Evolutionary conservation across 306 rosid species (phyloP), one percentile per base, ranked within the genome.

Genomic region (Purshia tridentata): DNA sequence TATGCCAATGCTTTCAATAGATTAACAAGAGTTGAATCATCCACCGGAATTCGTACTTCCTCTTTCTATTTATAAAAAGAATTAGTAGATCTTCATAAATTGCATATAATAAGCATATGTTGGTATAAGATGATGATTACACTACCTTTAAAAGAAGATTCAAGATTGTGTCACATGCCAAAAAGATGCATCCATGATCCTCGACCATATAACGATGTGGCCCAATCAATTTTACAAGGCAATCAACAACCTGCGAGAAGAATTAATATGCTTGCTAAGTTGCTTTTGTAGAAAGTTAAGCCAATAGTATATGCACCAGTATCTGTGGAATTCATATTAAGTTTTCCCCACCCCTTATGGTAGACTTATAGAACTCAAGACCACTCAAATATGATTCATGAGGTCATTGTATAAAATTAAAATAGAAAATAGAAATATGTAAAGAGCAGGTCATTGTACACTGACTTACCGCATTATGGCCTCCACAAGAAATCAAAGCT

Each of bases 81-180:
- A 53, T 47, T 40, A 81, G 70, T 67, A 53, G 23, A 23, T 47
- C 72, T 77, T 52, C 75, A 54, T 56, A 67, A 42, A 46, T 80
- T 57, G 70, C 70, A 66, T 8, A 35, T n/a, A 67, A n/a, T 56
- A 77, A 69, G 65, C 23, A 42, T 6, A 77, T 59, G 54, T 47
- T 23, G 37, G 41, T 71, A 52, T 63, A 60, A 61, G 66, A 69
- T 60, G 67, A 76, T 68, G 51, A 65, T 67, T 70, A 42, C 23
- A 37, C 78, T 81, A 94, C 98, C 98, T 91, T 87, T 57, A 94
- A 69, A 59, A 91, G 87, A 67, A 94, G 76, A 80, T 91, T 94
- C 90, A 91, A 61, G 72, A 91, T 74, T 55, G 96, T 91, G 76
- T 94, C 97, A 81, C 96, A 91, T 7, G 97, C 97, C 90, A 89